Evolutionary conservation across 805 yeast species (phyloP).

Genomic region (Tetrapisispora phaffii): DNA sequence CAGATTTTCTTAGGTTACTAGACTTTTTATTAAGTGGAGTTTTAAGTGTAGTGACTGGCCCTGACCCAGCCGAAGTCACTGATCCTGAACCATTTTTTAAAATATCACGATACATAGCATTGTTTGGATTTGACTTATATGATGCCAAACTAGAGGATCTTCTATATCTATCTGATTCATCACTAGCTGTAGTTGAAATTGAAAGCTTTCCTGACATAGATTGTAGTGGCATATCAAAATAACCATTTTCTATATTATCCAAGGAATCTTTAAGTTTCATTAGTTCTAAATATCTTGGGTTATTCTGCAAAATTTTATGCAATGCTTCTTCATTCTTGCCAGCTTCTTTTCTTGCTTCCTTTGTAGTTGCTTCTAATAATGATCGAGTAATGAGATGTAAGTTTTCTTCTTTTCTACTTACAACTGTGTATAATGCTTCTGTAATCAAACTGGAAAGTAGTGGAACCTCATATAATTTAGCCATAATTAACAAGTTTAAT

Average conservation of each 20-base stretch:
- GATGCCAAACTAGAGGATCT: constrained; percentile 1
- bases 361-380: constrained; percentile 8
- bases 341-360: background rate
- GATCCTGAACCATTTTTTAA: constrained; percentile 22
- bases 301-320: constrained; percentile 16
- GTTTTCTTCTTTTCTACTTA: constrained; percentile 56
- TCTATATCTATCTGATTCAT: constrained; percentile 8
- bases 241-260: constrained; percentile 57
- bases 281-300: constrained; percentile 29
- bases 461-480: constrained; percentile 61
- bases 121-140: constrained; percentile 7
- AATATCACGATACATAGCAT: constrained; percentile 16
- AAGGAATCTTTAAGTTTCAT: constrained; percentile 46
- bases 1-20: constrained; percentile 18
- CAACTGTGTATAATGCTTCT: constrained; percentile 59
- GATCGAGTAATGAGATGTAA: constrained; percentile 1
- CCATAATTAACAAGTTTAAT: constrained; percentile 49
- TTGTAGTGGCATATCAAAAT: constrained; percentile 43
- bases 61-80: constrained; percentile 13
- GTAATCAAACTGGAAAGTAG: constrained; percentile 57
- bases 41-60: constrained; percentile 8
- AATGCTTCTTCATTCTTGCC: constrained; percentile 15
- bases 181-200: constrained; percentile 17
- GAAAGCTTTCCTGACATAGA: constrained; percentile 33
- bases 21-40: constrained; percentile 11